A percentile compares a stretch with the other conserved stretches of the same genome.
Evolutionary conservation across 495 filamentous ascomycete species (phyloP).

Genomic region (Bryoglossum gracile): DNA sequence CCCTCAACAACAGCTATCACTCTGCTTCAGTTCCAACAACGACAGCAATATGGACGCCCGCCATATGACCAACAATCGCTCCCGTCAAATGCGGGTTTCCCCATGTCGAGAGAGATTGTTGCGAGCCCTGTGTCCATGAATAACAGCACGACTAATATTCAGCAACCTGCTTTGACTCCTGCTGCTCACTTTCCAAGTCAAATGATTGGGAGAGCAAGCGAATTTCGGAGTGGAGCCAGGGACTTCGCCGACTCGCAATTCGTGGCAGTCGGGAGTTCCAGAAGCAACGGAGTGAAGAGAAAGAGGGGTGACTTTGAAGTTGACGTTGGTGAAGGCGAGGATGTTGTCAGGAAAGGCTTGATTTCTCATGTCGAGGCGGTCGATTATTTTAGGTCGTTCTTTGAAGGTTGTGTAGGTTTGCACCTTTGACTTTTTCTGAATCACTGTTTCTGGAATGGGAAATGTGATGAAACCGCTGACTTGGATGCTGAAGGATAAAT

Average conservation of each 20-base stretch:
- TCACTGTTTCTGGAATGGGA: too few relatives aligned
- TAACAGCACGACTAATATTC: too few relatives aligned
- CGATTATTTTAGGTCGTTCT: conserved; percentile 30
- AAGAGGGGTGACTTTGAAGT: conserved; percentile 17
- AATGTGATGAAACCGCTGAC: neutral
- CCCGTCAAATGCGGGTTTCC: too few relatives aligned
- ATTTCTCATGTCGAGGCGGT: conserved; percentile 12
- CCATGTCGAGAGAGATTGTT: too few relatives aligned
- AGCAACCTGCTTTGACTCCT: neutral
- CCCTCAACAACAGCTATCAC: neutral
- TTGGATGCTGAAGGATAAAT: conserved; percentile 29
- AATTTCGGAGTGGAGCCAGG: neutral
- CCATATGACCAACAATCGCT: too few relatives aligned
- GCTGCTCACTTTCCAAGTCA: neutral
- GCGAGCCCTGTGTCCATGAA: neutral
- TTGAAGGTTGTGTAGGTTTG: conserved; percentile 34
- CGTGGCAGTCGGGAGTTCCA: too few relatives aligned
- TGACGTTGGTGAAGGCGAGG: neutral
- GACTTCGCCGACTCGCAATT: too few relatives aligned
- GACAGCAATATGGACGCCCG: neutral
- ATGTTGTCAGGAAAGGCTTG: conserved; percentile 13
- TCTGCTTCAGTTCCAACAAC: neutral
- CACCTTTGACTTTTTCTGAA: too few relatives aligned
- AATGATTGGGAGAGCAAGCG: neutral
- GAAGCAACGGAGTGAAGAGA: neutral